These are phyloP conservation scores for Pseudogymnoascus sp. DNA, from an alignment of 2,329 filamentous ascomycete genomes.

Conservation along the genomic window DNA sequence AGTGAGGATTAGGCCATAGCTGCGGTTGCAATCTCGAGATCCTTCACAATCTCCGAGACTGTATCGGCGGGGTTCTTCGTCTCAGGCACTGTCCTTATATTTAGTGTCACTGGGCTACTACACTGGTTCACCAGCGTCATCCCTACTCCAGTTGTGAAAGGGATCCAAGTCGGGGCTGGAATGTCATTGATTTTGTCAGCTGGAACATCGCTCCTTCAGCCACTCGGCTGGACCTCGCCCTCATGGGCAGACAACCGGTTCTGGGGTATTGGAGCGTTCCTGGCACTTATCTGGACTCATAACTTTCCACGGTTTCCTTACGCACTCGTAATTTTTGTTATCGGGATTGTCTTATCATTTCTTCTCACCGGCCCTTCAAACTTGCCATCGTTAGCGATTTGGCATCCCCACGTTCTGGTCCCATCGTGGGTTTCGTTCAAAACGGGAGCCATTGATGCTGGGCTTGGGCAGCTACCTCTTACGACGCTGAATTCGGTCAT, in stretches of 20 bases:
- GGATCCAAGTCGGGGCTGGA: constrained; percentile 89
- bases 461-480: constrained; percentile 76
- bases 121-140: constrained; percentile 65
- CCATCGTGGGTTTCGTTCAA: constrained; percentile 40
- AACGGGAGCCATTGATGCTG: constrained; percentile 46
- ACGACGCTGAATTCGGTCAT: constrained; percentile 91
- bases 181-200: constrained; percentile 75
- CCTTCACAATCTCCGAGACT: constrained; percentile 61
- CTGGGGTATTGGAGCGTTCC: constrained; percentile 68
- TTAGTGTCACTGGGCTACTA: constrained; percentile 75
- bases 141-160: constrained; percentile 83
- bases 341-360: constrained; percentile 61
- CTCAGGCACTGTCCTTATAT: constrained; percentile 61
- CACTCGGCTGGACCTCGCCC: constrained; percentile 60
- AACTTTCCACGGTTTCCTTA: constrained; percentile 64
- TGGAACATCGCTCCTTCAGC: constrained; percentile 58
- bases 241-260: constrained; percentile 68
- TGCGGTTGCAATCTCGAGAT: constrained; percentile 71
- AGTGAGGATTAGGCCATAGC: constrained; percentile 68
- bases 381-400: constrained; percentile 50
- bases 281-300: constrained; percentile 62
- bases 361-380: constrained; percentile 31
- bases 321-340: constrained; percentile 62
- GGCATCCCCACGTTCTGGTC: constrained; percentile 48
- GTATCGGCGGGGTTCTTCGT: constrained; percentile 82